Percentiles rank a stretch among this genome's conserved stretches.
Conservation (phyloP, 2,329 filamentous ascomycete genomes). For the Exophiala alcalophila region DNA sequence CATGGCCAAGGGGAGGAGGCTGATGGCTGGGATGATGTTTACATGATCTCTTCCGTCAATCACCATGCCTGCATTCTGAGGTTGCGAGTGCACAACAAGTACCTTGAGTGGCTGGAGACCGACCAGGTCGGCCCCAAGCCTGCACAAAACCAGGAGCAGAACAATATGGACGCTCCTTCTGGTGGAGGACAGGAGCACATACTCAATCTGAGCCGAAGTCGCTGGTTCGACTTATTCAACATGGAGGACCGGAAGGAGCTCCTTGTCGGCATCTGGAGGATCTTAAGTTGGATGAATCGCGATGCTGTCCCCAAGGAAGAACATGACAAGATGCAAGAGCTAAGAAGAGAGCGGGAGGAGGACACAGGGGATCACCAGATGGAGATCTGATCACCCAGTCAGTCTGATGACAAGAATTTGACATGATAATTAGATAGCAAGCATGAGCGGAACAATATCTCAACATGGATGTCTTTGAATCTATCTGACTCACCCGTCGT, state of each 20-base stretch:
- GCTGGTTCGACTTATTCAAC: slow-evolving; percentile 60
- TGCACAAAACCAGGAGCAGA: too few species aligned
- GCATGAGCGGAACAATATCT: too few species aligned
- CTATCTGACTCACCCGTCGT: too few species aligned
- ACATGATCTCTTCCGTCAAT: slow-evolving; percentile 39
- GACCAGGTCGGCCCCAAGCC: too few species aligned
- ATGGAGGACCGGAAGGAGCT: slow-evolving; percentile 54
- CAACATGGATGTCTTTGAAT: too few species aligned
- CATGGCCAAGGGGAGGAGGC: slow-evolving; percentile 11
- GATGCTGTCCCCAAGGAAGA: slow-evolving; percentile 27
- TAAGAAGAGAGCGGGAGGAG: slow-evolving; percentile 8
- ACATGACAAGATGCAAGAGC: slow-evolving; percentile 22
- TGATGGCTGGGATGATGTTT: slow-evolving; percentile 23
- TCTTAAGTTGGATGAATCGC: slow-evolving; percentile 54
- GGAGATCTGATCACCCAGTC: slow-evolving; percentile 8
- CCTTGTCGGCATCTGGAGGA: slow-evolving; percentile 56
- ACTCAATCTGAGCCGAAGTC: slow-evolving; percentile 53
- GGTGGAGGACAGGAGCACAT: slow-evolving; percentile 36
- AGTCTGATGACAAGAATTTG: too few species aligned
- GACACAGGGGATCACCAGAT: slow-evolving; percentile 13
- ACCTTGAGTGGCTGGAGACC: slow-evolving; percentile 53
- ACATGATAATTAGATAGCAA: neutral
- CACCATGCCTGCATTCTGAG: slow-evolving; percentile 61
- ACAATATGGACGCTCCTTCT: too few species aligned
- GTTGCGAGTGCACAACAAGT: slow-evolving; percentile 55